Evolutionary conservation across 768 basidiomycete genomes (phyloP).

Genomic region (Chalciporus pseudorubinellus): DNA sequence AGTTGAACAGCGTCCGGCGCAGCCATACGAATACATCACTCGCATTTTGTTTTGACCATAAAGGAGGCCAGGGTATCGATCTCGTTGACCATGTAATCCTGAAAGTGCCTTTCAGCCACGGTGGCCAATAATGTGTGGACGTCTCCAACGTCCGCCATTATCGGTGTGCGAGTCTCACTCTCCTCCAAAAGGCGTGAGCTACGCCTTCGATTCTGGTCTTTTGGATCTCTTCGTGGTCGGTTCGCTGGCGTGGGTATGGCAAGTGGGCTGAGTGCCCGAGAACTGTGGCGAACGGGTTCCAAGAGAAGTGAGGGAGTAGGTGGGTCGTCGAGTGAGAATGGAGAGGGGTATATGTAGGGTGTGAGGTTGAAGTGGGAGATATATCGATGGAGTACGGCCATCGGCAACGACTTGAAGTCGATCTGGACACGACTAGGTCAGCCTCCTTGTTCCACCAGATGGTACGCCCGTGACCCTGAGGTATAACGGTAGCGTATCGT

Average conservation of each 20-base stretch:
- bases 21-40: conserved; percentile 29
- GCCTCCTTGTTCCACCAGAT: conserved; percentile 3
- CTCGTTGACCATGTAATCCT: conserved; percentile 60
- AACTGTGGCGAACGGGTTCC: conserved; percentile 42
- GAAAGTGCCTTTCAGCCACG: conserved; percentile 73
- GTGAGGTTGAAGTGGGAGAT: conserved; percentile 70
- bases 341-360: conserved; percentile 68
- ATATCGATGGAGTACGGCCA: conserved; percentile 64
- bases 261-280: conserved; percentile 52
- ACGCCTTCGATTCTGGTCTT: conserved; percentile 56
- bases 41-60: conserved; percentile 68
- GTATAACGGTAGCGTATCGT: background rate
- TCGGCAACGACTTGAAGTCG: conserved; percentile 72
- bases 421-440: conserved; percentile 45
- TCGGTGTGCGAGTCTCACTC: conserved; percentile 52
- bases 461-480: background rate
- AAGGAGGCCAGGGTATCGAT: conserved; percentile 81
- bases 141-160: conserved; percentile 68
- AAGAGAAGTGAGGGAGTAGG: conserved; percentile 64
- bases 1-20: conserved; percentile 17
- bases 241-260: conserved; percentile 58
- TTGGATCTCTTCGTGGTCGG: conserved; percentile 66
- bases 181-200: conserved; percentile 77
- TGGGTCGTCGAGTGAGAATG: conserved; percentile 63
- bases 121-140: conserved; percentile 64